Base-by-base conservation (phyloP, 345 rosid genomes). In the Passiflora organensis region DNA sequence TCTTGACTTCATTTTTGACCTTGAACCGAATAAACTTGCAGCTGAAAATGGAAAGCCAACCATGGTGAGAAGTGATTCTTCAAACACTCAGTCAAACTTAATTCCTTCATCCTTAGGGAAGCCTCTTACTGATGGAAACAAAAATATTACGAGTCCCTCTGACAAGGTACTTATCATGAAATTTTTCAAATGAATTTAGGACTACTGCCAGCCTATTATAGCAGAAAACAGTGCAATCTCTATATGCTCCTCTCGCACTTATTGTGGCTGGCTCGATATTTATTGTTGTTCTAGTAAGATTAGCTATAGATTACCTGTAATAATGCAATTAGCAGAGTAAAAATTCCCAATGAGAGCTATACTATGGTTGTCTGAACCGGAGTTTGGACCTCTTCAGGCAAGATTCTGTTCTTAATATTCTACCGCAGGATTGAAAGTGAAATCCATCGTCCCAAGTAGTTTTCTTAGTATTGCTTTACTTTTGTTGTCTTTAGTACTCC, bases 91-190 rank as follows among this genome's bases (percentile, higher is more conserved):
- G 15, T 22, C 20, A 45, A 53, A 58, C 48, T 48, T 25, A 22
- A 32, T 47, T 13, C 45, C 75, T 38, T 45, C 73, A 44, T 37
- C 59, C 65, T 39, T 48, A 53, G 83, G 67, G 68, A 70, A 67
- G 54, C 79, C 86, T 23, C 77, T 67, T 61, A 85, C 79, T 64
- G 96, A 84, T 63, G 76, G 76, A 39, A 89, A 78, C 71, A 80
- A 73, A 54, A 90, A 86, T 77, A 81, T 81, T 37, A 80, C 86
- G 89, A 83, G 89, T 71, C 91, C 86, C 41, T 93, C 86, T 75
- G 97, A 86, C 71, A 86, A 88, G 96, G 99, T 82, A 74, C 34
- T 32, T 50, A 56, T 53, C 37, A 49, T 24, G 28, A 44, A 58
- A 20, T 34, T 46, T 32, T 6, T 25, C 32, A 42, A 24, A 17